Evolutionary conservation across 345 rosid species (phyloP).

Genomic region (Garcia nutans): DNA sequence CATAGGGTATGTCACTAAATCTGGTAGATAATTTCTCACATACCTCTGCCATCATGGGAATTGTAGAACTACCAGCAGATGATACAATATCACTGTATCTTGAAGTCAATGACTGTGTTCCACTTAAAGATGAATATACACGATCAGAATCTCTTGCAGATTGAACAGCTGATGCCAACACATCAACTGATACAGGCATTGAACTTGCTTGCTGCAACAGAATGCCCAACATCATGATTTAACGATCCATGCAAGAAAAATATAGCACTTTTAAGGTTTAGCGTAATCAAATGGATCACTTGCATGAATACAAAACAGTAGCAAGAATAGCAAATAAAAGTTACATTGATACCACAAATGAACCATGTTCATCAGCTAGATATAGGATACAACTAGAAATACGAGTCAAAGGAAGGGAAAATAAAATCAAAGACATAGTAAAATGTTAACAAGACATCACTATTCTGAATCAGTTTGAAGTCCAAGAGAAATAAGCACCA

Average conservation of each 20-base stretch:
- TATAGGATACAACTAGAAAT: neutral
- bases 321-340: neutral
- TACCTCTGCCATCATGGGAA: slow-evolving; percentile 46
- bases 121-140: slow-evolving; percentile 17
- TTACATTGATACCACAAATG: neutral
- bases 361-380: neutral
- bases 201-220: slow-evolving; percentile 27
- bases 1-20: neutral
- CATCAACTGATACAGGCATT: slow-evolving; percentile 22
- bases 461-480: neutral
- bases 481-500: neutral
- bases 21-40: neutral
- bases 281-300: neutral
- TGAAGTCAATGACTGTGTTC: slow-evolving; percentile 24
- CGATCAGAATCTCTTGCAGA: slow-evolving; percentile 26
- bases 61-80: slow-evolving; percentile 10
- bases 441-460: neutral
- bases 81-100: slow-evolving; percentile 29
- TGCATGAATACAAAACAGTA: neutral
- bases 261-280: slow-evolving; percentile 1
- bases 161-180: slow-evolving; percentile 21
- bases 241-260: neutral
- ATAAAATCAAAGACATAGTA: neutral
- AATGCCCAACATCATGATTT: slow-evolving; percentile 7
- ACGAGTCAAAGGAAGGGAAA: neutral